Conservation (phyloP, 1,284 basidiomycete species). For the Ceratobasidium sp. region DNA sequence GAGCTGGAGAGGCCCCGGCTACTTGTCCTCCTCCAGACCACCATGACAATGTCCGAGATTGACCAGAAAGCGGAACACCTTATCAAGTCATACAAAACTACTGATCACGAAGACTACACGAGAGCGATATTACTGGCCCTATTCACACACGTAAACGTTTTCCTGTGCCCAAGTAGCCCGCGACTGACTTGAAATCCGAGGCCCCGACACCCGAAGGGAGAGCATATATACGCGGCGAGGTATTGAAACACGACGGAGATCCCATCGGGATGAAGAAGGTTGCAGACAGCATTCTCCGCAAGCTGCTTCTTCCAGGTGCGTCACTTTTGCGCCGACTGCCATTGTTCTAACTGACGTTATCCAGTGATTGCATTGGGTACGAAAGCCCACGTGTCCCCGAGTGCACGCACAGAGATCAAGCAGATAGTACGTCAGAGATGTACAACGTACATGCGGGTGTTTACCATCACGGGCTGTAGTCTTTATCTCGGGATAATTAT, state of each 20-base stretch:
- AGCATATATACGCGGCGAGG: conserved; percentile 34
- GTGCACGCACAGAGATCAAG: conserved; percentile 33
- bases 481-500: conserved; percentile 39
- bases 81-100: conserved; percentile 13
- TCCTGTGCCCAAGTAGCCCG: too few relatives aligned
- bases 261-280: conserved; percentile 22
- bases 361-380: conserved; percentile 34
- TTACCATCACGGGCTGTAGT: background rate
- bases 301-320: conserved; percentile 35
- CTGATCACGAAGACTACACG: conserved; percentile 32
- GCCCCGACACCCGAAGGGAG: conserved; percentile 34
- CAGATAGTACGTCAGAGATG: conserved; percentile 26
- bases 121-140: too few relatives aligned
- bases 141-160: too few relatives aligned
- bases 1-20: background rate
- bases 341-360: background rate
- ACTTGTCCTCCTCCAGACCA: conserved; percentile 5
- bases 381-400: conserved; percentile 39
- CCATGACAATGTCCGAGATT: conserved; percentile 21
- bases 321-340: background rate
- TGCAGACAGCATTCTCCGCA: conserved; percentile 33
- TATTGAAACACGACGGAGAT: conserved; percentile 34
- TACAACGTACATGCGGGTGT: background rate
- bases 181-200: too few relatives aligned
- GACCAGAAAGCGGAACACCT: conserved; percentile 17